Base-by-base conservation (phyloP, 192 early-diverging fungal genomes). In the Coemansia sp. region DNA sequence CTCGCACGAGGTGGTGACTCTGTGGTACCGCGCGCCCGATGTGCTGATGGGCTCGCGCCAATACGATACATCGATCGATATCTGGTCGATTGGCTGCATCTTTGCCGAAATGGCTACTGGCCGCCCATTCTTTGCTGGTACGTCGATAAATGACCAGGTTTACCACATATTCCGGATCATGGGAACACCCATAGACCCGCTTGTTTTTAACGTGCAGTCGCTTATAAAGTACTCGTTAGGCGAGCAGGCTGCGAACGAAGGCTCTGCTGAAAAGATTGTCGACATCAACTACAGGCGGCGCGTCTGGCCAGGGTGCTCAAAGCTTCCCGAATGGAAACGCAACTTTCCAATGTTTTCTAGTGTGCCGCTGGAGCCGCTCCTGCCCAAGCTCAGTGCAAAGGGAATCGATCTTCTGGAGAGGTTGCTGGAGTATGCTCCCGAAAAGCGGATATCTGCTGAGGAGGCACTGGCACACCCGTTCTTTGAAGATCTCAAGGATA, bases 31-130 rank as follows among this genome's bases (percentile, higher is more conserved):
- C 59, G 91, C 93, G 28, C 93, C 93, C 0, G 93, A 94, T 72
- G 91, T 94, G 38, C 66, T 94, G 60, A 89, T 94, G 90, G 93
- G 91, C 12, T 93, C 93, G 54, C 85, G 88, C 68, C 91, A 93
- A 71, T 94, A 94, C 70, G 90, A 90, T 22, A 93, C 92, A 3
- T 92, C 90, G 7, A 93, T 95, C 52, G 93, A 95, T 73, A 74
- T 94, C 22, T 94, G 93, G 92, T 92, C 91, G 20, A 86, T 89
- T 61, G 92, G 93, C 51, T 93, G 92, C 73, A 92, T 93, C 62
- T 93, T 93, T 85, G 93, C 93, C 52, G 93, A 94, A 68, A 92
- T 93, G 91, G 85, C 90, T 5, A 89, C 89, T 5, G 95, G 96
- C 28, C 86, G 92, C 36, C 94, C 95, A 8, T 80, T 97, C 31